Percentiles rank a stretch among this genome's conserved stretches.
Evolutionary conservation across 495 filamentous ascomycete species (phyloP).

Genomic region (Aspergillus campestris): DNA sequence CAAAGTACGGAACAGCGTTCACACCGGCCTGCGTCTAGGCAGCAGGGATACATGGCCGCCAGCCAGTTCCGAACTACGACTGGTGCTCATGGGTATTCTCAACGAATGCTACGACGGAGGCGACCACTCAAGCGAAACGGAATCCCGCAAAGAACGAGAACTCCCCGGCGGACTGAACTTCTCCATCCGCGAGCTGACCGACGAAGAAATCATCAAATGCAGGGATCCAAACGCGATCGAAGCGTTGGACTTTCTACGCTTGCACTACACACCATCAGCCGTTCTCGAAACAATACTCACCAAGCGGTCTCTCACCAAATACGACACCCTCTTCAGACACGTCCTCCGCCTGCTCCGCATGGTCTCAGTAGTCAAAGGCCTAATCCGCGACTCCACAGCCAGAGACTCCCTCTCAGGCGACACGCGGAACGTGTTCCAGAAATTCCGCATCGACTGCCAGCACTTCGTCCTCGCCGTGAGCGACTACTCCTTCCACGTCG

Average conservation of each 20-base stretch:
- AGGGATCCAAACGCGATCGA: conserved; percentile 72
- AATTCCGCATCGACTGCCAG: conserved; percentile 67
- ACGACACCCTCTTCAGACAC: conserved; percentile 74
- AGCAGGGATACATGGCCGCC: conserved; percentile 80
- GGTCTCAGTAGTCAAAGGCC: conserved; percentile 64
- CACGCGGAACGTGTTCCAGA: conserved; percentile 40
- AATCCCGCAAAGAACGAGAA: conserved; percentile 33
- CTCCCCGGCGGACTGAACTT: conserved; percentile 82
- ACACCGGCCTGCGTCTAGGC: conserved; percentile 74
- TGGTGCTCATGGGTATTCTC: conserved; percentile 81
- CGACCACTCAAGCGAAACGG: conserved; percentile 12
- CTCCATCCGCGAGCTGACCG: conserved; percentile 69
- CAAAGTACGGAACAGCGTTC: conserved; percentile 56
- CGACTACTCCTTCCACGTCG: conserved; percentile 69
- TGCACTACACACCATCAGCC: conserved; percentile 74
- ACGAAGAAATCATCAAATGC: conserved; percentile 66
- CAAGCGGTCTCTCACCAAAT: conserved; percentile 55
- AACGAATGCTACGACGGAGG: conserved; percentile 57
- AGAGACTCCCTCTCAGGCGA: conserved; percentile 29
- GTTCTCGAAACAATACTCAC: conserved; percentile 69
- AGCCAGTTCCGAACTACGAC: conserved; percentile 79
- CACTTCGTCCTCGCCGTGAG: conserved; percentile 64
- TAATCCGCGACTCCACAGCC: conserved; percentile 52
- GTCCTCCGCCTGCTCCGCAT: conserved; percentile 72
- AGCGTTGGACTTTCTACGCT: conserved; percentile 81